Base-by-base conservation (phyloP, 345 rosid genomes). In the Pugionium cornutum region DNA sequence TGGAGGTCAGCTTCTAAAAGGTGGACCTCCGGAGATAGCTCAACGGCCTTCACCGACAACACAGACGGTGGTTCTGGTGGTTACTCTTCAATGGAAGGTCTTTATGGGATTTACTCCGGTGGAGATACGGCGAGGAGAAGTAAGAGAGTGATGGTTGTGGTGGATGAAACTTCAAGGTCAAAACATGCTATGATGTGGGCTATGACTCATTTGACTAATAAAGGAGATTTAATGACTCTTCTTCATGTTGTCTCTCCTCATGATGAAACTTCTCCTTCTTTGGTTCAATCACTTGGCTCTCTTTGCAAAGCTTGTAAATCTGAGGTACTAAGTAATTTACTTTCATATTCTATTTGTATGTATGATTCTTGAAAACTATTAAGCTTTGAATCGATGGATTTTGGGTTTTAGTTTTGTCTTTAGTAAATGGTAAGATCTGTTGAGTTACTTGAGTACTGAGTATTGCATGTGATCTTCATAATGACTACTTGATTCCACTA, bases 131-230 rank as follows among this genome's bases (percentile, higher is more conserved):
- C 68, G 58, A 77, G 59, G 5, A 63, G 65, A 75, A 90, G 82
- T 79, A 94, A 94, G 78, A 76, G 96, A 53, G 97, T 90, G 69
- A 88, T 88, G 99, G 97, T 88, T 10, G 78, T 91, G 36, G 97
- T 90, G 27, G 97, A 94, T 58, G 78, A 88, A n/a, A 76, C 77
- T 33, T 81, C 96, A 0, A 80, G 83, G 50, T 84, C 96, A 0
- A 88, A 81, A 74, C 95, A 94, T 78, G 99, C 99, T 33, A 88
- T 94, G 99, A 88, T 94, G 80, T 94, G 96, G 96, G 96, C 99
- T 34, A 80, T 92, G 1, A 89, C 96, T n/a, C 92, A 94, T 81
- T 81, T 84, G 2, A 82, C 84, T 47, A 82, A 85, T 62, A 83
- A 82, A 77, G 91, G 89, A 61, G 98, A 92, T 67, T 79, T 84